Conservation (phyloP, 225 moss, liverwort and hornwort species). For the Sphagnum tenellum region DNA sequence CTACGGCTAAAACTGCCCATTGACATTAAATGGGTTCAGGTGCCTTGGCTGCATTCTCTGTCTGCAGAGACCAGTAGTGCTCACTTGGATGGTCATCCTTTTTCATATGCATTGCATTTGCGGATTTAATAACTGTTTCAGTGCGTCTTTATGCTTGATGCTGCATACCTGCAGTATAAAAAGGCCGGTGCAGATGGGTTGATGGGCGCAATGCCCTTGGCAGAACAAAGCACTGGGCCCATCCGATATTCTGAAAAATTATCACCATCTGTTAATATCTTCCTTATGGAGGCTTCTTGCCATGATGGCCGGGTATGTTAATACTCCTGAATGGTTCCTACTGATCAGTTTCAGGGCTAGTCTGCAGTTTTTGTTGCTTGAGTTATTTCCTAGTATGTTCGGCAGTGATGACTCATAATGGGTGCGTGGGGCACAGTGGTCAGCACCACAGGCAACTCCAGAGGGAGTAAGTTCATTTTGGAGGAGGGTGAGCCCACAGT, state of each 20-base stretch:
- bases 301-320: conserved; percentile 69
- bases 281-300: conserved; percentile 66
- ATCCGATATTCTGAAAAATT: conserved; percentile 81
- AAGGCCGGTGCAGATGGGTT: conserved; percentile 73
- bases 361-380: too few relatives aligned
- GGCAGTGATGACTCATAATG: too few relatives aligned
- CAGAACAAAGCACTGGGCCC: conserved; percentile 58
- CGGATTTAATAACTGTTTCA: too few relatives aligned
- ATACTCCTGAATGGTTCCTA: neutral
- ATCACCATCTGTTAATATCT: conserved; percentile 81
- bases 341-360: too few relatives aligned
- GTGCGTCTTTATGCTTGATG: too few relatives aligned
- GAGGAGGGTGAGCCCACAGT: conserved; percentile 81
- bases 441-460: conserved; percentile 76
- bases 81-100: too few relatives aligned
- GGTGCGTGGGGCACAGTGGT: conserved; percentile 22
- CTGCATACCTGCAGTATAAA: conserved; percentile 44
- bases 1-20: too few relatives aligned
- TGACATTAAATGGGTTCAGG: neutral
- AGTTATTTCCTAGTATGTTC: too few relatives aligned
- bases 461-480: conserved; percentile 60
- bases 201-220: conserved; percentile 54
- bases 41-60: neutral
- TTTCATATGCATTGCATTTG: too few relatives aligned
- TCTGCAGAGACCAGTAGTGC: too few relatives aligned